Conservation (phyloP, 1,139 yeast genomes). For the Geotrichum fermentans region DNA sequence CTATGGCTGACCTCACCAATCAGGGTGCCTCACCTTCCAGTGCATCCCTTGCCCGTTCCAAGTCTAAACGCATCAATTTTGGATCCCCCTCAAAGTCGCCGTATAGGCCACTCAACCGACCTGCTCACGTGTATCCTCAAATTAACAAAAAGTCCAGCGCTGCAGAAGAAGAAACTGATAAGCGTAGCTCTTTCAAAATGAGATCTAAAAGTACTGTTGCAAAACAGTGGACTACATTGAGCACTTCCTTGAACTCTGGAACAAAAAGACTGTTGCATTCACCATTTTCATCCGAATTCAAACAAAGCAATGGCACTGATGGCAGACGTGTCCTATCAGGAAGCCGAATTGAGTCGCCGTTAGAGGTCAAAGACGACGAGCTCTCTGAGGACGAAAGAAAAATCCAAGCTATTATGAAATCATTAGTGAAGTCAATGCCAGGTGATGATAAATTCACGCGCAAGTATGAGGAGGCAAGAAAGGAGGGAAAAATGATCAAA, state of each 20-base stretch:
- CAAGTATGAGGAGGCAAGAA: conserved; percentile 16
- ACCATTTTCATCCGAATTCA: conserved; percentile 15
- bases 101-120: conserved; percentile 15
- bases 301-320: too few species aligned
- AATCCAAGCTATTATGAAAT: conserved; percentile 25
- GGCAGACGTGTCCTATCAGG: not conserved
- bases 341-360: not conserved
- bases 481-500: conserved; percentile 6
- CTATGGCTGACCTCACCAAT: conserved; percentile 6
- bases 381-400: conserved; percentile 18
- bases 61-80: conserved; percentile 1
- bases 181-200: not conserved
- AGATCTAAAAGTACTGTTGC: conserved; percentile 18
- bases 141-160: conserved; percentile 5
- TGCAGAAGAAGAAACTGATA: conserved; percentile 1
- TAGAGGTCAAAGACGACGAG: not conserved
- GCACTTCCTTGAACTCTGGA: conserved; percentile 8
- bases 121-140: conserved; percentile 17
- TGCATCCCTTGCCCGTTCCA: not conserved
- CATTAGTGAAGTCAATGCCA: conserved; percentile 23
- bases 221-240: conserved; percentile 17
- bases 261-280: conserved; percentile 13
- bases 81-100: conserved; percentile 9
- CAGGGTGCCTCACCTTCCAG: not conserved
- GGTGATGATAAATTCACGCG: conserved; percentile 18